Evolutionary conservation across 352 stramenopile species (phyloP).

Genomic region (Phytophthora hybrid): DNA sequence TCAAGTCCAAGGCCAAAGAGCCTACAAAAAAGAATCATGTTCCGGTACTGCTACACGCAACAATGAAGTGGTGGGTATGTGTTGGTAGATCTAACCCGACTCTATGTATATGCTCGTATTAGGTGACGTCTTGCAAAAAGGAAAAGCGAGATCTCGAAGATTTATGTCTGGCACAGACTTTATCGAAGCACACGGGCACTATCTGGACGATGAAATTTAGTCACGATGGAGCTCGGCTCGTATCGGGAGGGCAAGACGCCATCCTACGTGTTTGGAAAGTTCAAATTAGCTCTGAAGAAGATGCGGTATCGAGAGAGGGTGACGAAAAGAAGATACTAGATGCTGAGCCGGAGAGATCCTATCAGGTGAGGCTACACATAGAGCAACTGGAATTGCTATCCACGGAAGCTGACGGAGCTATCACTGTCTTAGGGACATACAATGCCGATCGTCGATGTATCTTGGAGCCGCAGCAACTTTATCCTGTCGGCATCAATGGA

Average conservation of each 20-base stretch:
- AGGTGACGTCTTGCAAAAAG: constrained; percentile 78
- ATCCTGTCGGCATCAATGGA: constrained; percentile 93
- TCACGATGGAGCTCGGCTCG: constrained; percentile 79
- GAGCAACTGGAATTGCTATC: not conserved
- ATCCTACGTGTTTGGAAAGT: constrained; percentile 86
- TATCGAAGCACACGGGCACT: constrained; percentile 79
- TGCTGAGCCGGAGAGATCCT: constrained; percentile 67
- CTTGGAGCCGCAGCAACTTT: constrained; percentile 91
- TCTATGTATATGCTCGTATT: not conserved
- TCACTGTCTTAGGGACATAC: constrained; percentile 61
- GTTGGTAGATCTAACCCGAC: constrained; percentile 5
- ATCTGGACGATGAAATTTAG: constrained; percentile 94
- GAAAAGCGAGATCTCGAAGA: constrained; percentile 82
- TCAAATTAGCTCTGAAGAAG: constrained; percentile 60
- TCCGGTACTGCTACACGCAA: constrained; percentile 38
- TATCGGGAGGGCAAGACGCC: constrained; percentile 82
- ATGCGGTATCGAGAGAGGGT: constrained; percentile 30
- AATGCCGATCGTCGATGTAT: constrained; percentile 89
- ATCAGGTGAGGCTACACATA: constrained; percentile 48
- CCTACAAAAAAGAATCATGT: constrained; percentile 66
- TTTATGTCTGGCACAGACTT: constrained; percentile 66
- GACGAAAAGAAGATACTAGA: constrained; percentile 70
- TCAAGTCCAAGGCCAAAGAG: constrained; percentile 75
- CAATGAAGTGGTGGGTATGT: not conserved
- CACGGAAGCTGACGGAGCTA: not conserved